Conservation (phyloP, 2,329 filamentous ascomycete species). For the Colletotrichum sp. region DNA sequence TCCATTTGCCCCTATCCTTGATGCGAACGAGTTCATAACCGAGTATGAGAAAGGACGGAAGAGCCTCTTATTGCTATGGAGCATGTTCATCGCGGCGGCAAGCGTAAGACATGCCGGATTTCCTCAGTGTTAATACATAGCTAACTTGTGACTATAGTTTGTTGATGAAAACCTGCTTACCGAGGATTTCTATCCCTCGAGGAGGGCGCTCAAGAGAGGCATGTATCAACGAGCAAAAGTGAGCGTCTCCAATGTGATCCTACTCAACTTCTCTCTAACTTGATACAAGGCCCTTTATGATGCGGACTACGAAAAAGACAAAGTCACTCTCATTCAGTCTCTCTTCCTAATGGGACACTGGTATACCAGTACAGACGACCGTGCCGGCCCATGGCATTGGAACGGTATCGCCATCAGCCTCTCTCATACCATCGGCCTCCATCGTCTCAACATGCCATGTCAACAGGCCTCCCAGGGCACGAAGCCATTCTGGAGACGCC, state of each 20-base stretch:
- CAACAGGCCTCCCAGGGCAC: background rate
- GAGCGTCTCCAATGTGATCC: background rate
- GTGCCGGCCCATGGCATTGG: conserved; percentile 50
- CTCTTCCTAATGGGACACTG: conserved; percentile 46
- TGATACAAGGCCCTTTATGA: background rate
- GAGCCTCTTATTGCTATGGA: conserved; percentile 29
- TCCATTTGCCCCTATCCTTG: conserved; percentile 27
- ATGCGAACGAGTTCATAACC: conserved; percentile 23
- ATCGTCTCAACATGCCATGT: conserved; percentile 28
- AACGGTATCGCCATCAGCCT: conserved; percentile 47
- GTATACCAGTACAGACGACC: conserved; percentile 44
- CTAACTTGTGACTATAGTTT: background rate
- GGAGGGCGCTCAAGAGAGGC: conserved; percentile 38
- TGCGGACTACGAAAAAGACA: conserved; percentile 40
- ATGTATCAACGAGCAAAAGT: conserved; percentile 43
- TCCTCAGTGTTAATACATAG: background rate
- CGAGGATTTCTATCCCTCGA: conserved; percentile 24
- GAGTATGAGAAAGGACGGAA: conserved; percentile 2
- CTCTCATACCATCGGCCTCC: conserved; percentile 46
- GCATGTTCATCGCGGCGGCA: conserved; percentile 34
- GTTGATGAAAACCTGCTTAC: background rate
- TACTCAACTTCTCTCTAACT: background rate
- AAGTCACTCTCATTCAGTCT: conserved; percentile 45
- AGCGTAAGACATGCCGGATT: conserved; percentile 27
- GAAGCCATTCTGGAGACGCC: conserved; percentile 8